Base-by-base conservation (phyloP, 2,329 filamentous ascomycete genomes). In the Aureobasidium sp. region DNA sequence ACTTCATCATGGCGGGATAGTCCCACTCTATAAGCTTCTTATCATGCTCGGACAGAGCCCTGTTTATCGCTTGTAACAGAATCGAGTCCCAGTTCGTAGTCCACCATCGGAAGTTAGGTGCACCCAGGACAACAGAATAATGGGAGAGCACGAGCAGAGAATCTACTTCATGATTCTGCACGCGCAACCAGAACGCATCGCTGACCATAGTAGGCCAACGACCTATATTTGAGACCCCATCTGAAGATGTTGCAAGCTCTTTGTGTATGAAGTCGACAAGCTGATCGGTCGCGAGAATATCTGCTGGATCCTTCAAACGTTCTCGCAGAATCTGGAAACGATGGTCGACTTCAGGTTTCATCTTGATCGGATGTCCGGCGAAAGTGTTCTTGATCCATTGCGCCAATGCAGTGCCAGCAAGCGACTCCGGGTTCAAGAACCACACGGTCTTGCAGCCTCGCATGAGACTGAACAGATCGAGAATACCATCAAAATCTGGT, bases 391-490 rank as follows among this genome's bases (percentile, higher is more conserved):
- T 20, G 46, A 65, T 57, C 13, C 50, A 50, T 12, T 44, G 55
- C 8, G 56, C 51, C 17, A 66, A 34, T 15, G 59, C 36, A 5
- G 41, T 61, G 12, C 63, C 58, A n/a, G 63, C 63, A 23, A 70
- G 56, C 1, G 62, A 60, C 12, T 66, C 62, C 3, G 63, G 64
- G n/a, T 63, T 59, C 9, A 64, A 37, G 36, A 66, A 20, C 67
- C 67, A 65, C 10, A 70, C 59, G 6, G 66, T 61, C 13, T 63
- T 65, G 6, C 67, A 66, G 2, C 68, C 69, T 20, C 68, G 61
- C 42, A 67, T 66, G 13, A 70, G 44, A 5, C 64, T 66, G 58
- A 70, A 69, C 12, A 70, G 58, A 47, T 69, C 64, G 10, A 69
- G 55, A 12, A 69, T 64, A n/a, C 66, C 67, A 53, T 68, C 66